Conservation (phyloP, 106 monocot species). For the Triglochin maritima region DNA sequence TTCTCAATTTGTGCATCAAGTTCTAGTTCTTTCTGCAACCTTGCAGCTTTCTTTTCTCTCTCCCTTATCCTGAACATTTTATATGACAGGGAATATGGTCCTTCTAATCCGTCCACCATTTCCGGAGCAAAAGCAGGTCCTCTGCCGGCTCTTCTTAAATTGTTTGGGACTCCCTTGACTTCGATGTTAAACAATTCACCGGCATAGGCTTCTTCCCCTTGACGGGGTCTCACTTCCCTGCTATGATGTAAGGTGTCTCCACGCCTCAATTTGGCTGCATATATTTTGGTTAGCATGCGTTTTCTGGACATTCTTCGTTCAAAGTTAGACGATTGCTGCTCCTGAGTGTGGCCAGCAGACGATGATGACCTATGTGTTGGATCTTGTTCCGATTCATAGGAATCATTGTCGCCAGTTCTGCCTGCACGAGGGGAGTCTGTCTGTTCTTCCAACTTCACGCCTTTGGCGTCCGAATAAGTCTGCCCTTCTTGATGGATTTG, state of each 20-base stretch:
- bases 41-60: constrained; percentile 12
- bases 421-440: constrained; percentile 1
- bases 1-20: constrained; percentile 13
- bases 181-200: constrained; percentile 9
- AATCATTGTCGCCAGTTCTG: neutral
- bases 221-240: neutral
- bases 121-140: neutral
- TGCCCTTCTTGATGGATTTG: neutral
- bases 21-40: constrained; percentile 10
- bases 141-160: neutral
- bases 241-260: constrained; percentile 4
- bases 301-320: constrained; percentile 11
- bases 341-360: neutral
- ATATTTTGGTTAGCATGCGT: constrained; percentile 9
- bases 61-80: constrained; percentile 2
- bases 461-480: neutral
- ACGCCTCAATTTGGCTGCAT: neutral
- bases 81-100: constrained; percentile 3
- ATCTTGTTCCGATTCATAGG: neutral
- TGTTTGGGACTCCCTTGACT: neutral
- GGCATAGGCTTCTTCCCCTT: constrained; percentile 2
- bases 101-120: constrained; percentile 1
- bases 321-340: neutral
- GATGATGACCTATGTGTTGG: neutral
- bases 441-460: constrained; percentile 6